phyloP scores from a whole-genome alignment of 2,329 filamentous ascomycete species.

The Scytalidium lignicola region DNA sequence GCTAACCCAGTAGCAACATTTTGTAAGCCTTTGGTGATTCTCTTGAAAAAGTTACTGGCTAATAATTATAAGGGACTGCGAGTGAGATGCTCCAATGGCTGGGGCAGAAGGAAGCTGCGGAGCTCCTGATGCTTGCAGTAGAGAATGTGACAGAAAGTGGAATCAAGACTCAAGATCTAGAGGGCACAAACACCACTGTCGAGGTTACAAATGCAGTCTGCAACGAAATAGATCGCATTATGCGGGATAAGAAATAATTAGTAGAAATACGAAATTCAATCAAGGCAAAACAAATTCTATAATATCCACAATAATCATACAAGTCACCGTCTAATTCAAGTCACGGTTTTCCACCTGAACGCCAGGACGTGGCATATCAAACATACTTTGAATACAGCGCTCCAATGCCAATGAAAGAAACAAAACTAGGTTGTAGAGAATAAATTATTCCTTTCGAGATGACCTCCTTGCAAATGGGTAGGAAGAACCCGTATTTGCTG shows the following conservation, averaged over 20 bases:
- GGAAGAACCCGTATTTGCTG: conserved; percentile 11
- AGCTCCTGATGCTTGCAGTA: conserved; percentile 44
- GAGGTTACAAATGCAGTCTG: conserved; percentile 22
- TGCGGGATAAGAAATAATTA: neutral
- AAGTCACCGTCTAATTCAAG: conserved; percentile 3
- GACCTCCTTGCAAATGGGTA: conserved; percentile 14
- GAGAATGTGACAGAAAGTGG: conserved; percentile 48
- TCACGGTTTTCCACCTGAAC: neutral
- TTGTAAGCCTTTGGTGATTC: conserved; percentile 31
- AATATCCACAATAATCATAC: conserved; percentile 7
- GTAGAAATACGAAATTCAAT: neutral
- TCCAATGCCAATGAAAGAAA: conserved; percentile 2
- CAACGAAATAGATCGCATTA: conserved; percentile 16
- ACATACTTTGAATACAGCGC: conserved; percentile 1
- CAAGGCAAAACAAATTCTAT: conserved; percentile 2
- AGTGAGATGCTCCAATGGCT: conserved; percentile 55
- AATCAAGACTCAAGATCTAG: conserved; percentile 48
- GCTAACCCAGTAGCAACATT: conserved; percentile 55
- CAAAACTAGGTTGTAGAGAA: neutral
- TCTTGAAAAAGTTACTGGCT: neutral
- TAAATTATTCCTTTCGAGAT: conserved; percentile 11
- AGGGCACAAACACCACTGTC: conserved; percentile 5
- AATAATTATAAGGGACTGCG: conserved; percentile 32
- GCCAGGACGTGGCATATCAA: conserved; percentile 6
- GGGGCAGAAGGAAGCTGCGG: conserved; percentile 46